These are phyloP conservation scores for Citrullus amarus DNA, from an alignment of 306 rosid species.

Conservation along the genomic window DNA sequence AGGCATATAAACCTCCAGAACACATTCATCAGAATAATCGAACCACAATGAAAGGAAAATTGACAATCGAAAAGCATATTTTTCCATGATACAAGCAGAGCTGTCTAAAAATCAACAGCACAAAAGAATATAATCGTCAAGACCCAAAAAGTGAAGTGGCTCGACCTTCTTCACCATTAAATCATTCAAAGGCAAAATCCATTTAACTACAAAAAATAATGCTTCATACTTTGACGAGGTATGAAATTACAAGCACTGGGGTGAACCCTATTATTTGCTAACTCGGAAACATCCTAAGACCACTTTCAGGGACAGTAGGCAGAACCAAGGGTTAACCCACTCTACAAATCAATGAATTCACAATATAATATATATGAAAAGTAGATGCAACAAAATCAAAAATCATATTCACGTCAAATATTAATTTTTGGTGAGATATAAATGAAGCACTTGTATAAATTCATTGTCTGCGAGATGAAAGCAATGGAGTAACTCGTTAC, in stretches of 20 bases:
- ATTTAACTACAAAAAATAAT: background rate
- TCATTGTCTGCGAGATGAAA: background rate
- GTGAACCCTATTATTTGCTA: background rate
- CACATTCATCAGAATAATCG: background rate
- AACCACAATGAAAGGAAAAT: background rate
- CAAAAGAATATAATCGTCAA: background rate
- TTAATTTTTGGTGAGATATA: background rate
- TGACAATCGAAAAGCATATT: background rate
- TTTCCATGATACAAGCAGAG: background rate
- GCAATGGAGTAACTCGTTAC: constrained; percentile 10
- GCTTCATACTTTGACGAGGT: background rate
- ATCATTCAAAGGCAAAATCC: background rate
- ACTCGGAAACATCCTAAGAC: background rate
- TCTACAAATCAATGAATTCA: background rate
- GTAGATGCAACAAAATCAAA: background rate
- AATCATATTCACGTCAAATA: background rate
- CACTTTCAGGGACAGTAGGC: background rate
- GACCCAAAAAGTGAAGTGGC: background rate
- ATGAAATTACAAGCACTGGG: background rate
- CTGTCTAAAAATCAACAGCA: background rate
- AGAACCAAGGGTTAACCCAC: background rate
- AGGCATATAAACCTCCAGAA: background rate
- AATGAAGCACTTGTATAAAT: background rate
- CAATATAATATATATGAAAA: background rate
- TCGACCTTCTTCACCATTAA: background rate